phyloP scores from a whole-genome alignment of 768 basidiomycete species.

The Butyriboletus loyo region DNA sequence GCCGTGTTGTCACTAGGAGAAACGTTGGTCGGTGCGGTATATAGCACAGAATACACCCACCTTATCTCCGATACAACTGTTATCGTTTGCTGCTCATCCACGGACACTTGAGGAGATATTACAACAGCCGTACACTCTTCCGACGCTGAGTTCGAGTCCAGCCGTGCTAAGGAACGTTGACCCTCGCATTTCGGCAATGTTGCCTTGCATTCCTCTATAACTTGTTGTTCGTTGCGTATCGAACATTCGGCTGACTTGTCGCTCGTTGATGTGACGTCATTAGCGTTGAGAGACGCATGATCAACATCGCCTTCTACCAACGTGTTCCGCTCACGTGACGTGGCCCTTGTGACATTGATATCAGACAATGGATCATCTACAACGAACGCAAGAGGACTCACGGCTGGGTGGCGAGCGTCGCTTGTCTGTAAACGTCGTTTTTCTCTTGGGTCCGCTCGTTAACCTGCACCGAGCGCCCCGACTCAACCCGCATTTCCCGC shows the following conservation, averaged over 20 bases:
- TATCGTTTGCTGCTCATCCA: neutral
- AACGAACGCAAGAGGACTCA: neutral
- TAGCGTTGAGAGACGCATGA: neutral
- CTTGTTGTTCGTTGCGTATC: neutral
- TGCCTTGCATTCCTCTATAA: neutral
- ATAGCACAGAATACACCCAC: neutral
- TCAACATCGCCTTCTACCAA: neutral
- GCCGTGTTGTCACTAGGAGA: neutral
- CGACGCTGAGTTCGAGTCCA: neutral
- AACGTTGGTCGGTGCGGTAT: neutral
- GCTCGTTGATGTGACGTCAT: neutral
- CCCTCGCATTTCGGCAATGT: neutral
- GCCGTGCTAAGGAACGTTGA: neutral
- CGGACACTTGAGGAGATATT: neutral
- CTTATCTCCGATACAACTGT: neutral
- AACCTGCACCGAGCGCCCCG: neutral
- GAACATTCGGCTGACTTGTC: neutral
- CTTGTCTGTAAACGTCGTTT: neutral
- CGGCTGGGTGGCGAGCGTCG: neutral
- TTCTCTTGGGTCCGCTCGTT: neutral
- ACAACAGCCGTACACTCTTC: neutral
- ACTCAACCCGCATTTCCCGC: neutral
- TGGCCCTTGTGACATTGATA: neutral
- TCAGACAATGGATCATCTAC: neutral
- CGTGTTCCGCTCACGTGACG: neutral